Base-by-base conservation (phyloP, 2,329 filamentous ascomycete genomes). In the Aotearoamyces nothofagi region DNA sequence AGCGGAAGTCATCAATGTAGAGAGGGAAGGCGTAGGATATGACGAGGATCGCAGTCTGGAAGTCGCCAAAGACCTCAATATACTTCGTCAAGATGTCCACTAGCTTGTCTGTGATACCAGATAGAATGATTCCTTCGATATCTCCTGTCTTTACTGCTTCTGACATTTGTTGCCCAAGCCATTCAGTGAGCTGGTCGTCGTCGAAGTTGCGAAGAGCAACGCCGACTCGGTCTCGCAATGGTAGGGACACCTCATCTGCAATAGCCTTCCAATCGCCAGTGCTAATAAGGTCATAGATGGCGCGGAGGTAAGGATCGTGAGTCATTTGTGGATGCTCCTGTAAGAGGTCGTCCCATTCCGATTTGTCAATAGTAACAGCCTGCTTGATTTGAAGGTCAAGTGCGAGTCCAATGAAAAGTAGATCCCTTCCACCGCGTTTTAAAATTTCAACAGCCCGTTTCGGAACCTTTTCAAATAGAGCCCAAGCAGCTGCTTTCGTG, bases 11-110 rank as follows among this genome's bases (percentile, higher is more conserved):
- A 50, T 78, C 69, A 39, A 87, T 73, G 51, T 82, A 87, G 6
- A 72, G 65, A 0, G 81, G 81, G 32, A 73, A 69, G 39, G 77
- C 78, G 48, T 79, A 74, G 9, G 77, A 77, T 33, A 80, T 67
- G 34, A 82, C 67, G 2, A 90, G 60, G 0, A 79, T 76, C 2
- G 80, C 78, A 1, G 80, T 84, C 53, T 92, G 82, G 14, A 81
- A 63, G 49, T 87, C 81, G 45, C 73, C 65, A 48, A 78, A 83
- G 40, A 77, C 78, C 41, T 75, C 64, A 25, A 90, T 66, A 50
- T 84, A 83, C 28, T 70, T 69, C 35, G 79, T 76, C 34, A 87
- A 68, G 11, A 90, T 69, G 46, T 84, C 77, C 33, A 86, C 72
- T 29, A 77, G 62, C 30, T 61, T 60, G 39, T 82, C 77, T 3